A percentile compares a stretch with the other conserved stretches of the same genome.
These are phyloP conservation scores for Pythium guiyangense DNA, from an alignment of 352 stramenopile genomes.

Conservation along the genomic window DNA sequence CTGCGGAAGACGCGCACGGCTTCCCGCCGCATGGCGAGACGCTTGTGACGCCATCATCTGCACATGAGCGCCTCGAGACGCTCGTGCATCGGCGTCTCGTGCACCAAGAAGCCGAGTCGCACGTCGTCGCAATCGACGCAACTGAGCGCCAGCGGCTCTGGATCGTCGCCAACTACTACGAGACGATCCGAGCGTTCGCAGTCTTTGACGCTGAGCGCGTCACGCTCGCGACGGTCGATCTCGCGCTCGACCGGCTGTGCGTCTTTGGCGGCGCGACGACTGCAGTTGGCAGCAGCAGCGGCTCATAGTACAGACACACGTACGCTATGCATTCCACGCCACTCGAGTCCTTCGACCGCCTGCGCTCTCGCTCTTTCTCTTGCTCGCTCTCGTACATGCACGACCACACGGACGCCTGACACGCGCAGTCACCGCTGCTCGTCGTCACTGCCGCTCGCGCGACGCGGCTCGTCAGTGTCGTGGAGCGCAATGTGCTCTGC, in stretches of 20 bases:
- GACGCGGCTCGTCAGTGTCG: no score
- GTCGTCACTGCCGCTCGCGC: no score
- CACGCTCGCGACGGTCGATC: conserved; percentile 26
- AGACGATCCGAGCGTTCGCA: conserved; percentile 35
- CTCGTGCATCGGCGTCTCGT: conserved; percentile 14
- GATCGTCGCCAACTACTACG: conserved; percentile 43
- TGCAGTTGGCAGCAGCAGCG: neutral
- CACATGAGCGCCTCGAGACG: neutral
- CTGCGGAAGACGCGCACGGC: conserved; percentile 32
- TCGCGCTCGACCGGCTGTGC: conserved; percentile 31
- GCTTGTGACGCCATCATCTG: neutral
- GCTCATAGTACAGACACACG: neutral
- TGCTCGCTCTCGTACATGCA: no score
- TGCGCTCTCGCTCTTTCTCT: no score
- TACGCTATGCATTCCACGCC: neutral
- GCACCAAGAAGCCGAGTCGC: conserved; percentile 34
- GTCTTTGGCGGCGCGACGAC: conserved; percentile 21
- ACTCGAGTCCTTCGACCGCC: no score
- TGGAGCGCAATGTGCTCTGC: conserved; percentile 8
- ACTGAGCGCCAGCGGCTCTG: conserved; percentile 20
- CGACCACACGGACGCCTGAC: no score
- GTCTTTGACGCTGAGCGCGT: conserved; percentile 26
- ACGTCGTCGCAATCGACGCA: conserved; percentile 7
- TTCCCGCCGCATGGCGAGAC: conserved; percentile 25
- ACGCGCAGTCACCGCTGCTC: no score